Base-by-base conservation (phyloP, 2,329 filamentous ascomycete species). In the Sclerotinia spermophila region DNA sequence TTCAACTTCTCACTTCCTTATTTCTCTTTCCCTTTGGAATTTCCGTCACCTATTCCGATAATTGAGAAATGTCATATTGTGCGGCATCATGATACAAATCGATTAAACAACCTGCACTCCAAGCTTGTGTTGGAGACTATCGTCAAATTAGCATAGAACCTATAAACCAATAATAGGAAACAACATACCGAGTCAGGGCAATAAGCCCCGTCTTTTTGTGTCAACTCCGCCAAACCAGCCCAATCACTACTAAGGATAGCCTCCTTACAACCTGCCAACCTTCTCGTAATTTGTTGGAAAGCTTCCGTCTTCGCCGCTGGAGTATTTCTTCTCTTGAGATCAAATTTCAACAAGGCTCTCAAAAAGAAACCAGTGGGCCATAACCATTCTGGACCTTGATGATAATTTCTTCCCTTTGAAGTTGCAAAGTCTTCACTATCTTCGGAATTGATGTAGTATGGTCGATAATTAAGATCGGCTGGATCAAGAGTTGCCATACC, bases 351-450 rank as follows among this genome's bases (percentile, higher is more conserved):
- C 74, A 99, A 83, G 1, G 96, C 96, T 64, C 96, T 90, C 33
- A 97, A 85, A 85, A 97, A 99, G 84, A 94, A 99, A 6, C 96
- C 96, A 1, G 93, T 95, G 0, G 95, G 96, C 96, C 96, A 99
- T 35, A 97, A 83, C 96, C 96, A 99, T 81, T 99, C 96, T 0
- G 96, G 96, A 6, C 96, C 96, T 81, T 98, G 95, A 81, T 99
- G 96, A 82, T 99, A 99, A 82, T 98, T 99, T 70, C 96, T 87
- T 65, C 96, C 96, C 82, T 98, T 98, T 76, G 92, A 89, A 0
- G 95, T 98, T 17, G 92, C 88, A 78, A 97, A 98, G 80, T 98
- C 92, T 19, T 88, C 89, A 72, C 91, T 95, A 81, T 99, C 96
- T 78, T 98, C 95, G 75, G 91, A 92, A 83, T 99, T 99, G 84